These are phyloP conservation scores for Nemania diffusa DNA, from an alignment of 2,329 filamentous ascomycete genomes.

Conservation along the genomic window DNA sequence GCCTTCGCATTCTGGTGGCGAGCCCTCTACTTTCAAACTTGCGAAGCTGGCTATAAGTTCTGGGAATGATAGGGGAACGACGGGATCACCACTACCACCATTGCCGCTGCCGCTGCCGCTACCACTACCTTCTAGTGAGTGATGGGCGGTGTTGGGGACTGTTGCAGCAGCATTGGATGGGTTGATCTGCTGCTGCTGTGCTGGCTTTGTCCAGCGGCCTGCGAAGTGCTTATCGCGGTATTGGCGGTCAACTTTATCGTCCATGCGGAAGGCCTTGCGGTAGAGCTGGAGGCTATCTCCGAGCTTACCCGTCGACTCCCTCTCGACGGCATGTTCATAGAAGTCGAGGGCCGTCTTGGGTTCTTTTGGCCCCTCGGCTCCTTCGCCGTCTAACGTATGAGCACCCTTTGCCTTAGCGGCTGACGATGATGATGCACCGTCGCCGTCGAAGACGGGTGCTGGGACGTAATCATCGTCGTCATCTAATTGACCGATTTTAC, in stretches of 20 bases:
- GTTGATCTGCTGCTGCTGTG: constrained; percentile 38
- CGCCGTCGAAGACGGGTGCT: constrained; percentile 49
- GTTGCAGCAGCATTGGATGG: constrained; percentile 59
- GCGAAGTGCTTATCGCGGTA: constrained; percentile 96
- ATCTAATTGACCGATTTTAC: constrained; percentile 39
- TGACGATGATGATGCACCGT: constrained; percentile 38
- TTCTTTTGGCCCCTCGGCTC: constrained; percentile 37
- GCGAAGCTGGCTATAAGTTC: constrained; percentile 84
- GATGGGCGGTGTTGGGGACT: constrained; percentile 64
- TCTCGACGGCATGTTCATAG: constrained; percentile 91
- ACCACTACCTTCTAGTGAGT: constrained; percentile 61
- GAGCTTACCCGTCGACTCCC: constrained; percentile 83
- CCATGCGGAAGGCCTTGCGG: constrained; percentile 90
- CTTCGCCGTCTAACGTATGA: constrained; percentile 32
- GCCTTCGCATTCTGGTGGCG: constrained; percentile 75
- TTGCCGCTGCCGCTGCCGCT: not conserved
- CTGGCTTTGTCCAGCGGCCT: constrained; percentile 62
- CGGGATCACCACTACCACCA: no score
- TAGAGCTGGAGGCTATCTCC: constrained; percentile 91
- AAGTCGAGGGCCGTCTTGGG: constrained; percentile 79
- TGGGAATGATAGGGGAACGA: constrained; percentile 63
- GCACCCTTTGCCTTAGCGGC: constrained; percentile 28
- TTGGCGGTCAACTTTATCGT: constrained; percentile 81
- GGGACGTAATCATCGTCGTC: constrained; percentile 49
- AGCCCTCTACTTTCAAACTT: constrained; percentile 72